A percentile compares a stretch with the other conserved stretches of the same genome.
phyloP scores from a whole-genome alignment of 306 rosid genomes.

The Delonix regia region DNA sequence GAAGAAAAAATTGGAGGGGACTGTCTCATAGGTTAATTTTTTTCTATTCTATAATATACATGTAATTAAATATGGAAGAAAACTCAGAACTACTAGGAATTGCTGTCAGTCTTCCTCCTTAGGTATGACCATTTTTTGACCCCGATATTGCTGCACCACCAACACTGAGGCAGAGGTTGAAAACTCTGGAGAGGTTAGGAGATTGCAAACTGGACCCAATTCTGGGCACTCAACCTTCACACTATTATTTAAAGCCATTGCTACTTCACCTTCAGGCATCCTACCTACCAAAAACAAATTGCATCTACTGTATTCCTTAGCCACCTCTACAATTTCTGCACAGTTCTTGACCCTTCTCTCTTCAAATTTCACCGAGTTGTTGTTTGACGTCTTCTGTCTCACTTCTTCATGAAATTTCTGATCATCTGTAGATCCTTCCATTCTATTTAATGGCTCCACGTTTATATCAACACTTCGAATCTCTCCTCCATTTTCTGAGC shows the following conservation, averaged over 20 bases:
- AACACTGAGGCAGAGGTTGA: constrained; percentile 53
- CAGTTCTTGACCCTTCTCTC: constrained; percentile 39
- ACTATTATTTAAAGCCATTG: constrained; percentile 26
- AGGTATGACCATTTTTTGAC: background rate
- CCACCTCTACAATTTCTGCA: constrained; percentile 35
- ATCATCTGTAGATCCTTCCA: constrained; percentile 25
- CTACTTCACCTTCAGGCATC: constrained; percentile 45
- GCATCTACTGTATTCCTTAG: too few relatives aligned
- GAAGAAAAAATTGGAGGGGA: too few relatives aligned
- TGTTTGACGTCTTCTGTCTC: constrained; percentile 28
- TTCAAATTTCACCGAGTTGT: constrained; percentile 40
- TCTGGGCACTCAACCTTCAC: constrained; percentile 49
- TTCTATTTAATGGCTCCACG: background rate
- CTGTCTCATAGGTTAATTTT: too few relatives aligned
- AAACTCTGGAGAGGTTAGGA: constrained; percentile 47
- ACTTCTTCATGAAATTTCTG: constrained; percentile 33
- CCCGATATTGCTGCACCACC: constrained; percentile 56
- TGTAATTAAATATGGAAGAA: too few relatives aligned
- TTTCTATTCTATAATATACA: too few relatives aligned
- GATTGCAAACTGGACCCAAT: constrained; percentile 58
- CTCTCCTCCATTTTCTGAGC: constrained; percentile 31
- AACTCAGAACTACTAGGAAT: background rate
- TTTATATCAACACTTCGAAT: constrained; percentile 27
- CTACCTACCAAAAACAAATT: constrained; percentile 60
- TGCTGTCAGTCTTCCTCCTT: constrained; percentile 14